A percentile compares a stretch with the other conserved stretches of the same genome.
phyloP scores from a whole-genome alignment of 306 rosid species.

The Trifolium dubium region DNA sequence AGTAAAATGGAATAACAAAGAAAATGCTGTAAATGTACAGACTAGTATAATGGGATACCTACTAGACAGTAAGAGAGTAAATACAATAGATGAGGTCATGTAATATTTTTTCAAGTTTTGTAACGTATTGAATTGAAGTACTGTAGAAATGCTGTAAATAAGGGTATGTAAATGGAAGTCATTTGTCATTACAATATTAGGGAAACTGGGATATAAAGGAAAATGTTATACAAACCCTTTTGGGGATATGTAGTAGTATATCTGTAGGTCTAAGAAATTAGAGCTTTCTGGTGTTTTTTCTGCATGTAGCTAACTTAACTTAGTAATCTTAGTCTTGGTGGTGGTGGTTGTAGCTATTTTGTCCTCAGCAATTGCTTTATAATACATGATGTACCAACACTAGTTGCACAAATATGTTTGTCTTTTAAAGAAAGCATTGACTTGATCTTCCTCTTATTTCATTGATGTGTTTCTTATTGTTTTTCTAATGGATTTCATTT shows the following conservation, averaged over 20 bases:
- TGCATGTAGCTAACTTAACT: too few relatives aligned
- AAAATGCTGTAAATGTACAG: too few relatives aligned
- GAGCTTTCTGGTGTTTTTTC: neutral
- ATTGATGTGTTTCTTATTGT: neutral
- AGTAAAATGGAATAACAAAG: too few relatives aligned
- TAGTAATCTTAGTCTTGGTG: neutral
- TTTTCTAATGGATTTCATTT: neutral
- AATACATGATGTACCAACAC: too few relatives aligned
- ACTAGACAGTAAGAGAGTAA: neutral
- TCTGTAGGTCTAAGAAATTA: too few relatives aligned
- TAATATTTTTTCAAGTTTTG: too few relatives aligned
- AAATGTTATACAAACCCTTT: neutral
- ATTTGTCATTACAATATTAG: neutral
- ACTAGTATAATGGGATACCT: too few relatives aligned
- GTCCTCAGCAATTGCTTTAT: neutral
- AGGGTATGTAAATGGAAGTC: neutral
- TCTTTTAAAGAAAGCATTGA: too few relatives aligned
- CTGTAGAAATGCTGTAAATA: neutral
- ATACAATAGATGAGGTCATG: too few relatives aligned
- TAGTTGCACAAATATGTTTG: neutral
- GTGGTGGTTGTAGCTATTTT: neutral
- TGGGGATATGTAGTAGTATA: neutral
- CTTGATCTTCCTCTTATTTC: neutral
- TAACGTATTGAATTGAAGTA: too few relatives aligned
- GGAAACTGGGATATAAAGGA: neutral